Evolutionary conservation across 495 filamentous ascomycete species (phyloP).

Genomic region (Trichoderma parareesei): DNA sequence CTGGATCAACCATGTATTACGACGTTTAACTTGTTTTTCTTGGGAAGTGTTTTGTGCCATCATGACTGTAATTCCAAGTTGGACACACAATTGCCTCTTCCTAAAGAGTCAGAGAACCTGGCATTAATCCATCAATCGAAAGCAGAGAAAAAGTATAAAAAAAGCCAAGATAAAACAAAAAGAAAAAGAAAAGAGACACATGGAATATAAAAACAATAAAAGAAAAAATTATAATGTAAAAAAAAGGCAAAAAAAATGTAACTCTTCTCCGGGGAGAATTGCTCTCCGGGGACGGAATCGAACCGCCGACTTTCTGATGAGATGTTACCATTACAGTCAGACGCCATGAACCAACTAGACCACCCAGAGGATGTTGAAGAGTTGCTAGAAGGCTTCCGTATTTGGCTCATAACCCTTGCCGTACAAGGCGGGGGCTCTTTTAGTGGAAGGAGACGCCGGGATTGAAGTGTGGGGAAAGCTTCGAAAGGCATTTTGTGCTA

Average conservation of each 20-base stretch:
- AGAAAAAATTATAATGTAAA: not conserved
- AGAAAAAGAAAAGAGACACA: not conserved
- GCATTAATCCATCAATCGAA: no score
- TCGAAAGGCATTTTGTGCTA: no score
- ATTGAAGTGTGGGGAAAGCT: not conserved
- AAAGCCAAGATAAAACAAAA: not conserved
- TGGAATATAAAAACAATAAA: not conserved
- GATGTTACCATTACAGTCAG: conserved; percentile 6
- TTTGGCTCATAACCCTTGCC: not conserved
- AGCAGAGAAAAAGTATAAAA: not conserved
- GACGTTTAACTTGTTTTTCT: no score
- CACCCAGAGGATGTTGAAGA: conserved; percentile 8
- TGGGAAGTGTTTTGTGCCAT: no score
- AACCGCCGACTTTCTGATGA: conserved; percentile 6
- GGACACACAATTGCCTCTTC: no score
- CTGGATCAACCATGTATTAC: no score
- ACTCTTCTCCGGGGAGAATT: conserved; percentile 7
- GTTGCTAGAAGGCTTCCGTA: not conserved
- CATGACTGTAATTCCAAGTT: no score
- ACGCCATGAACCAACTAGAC: conserved; percentile 10
- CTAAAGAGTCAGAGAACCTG: no score
- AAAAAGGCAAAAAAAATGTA: not conserved
- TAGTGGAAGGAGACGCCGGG: not conserved
- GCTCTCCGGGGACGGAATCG: conserved; percentile 7
- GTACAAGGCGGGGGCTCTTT: not conserved